Evolutionary conservation across 129 eudicot genomes (phyloP).

Genomic region (Flaveria sonorensis): DNA sequence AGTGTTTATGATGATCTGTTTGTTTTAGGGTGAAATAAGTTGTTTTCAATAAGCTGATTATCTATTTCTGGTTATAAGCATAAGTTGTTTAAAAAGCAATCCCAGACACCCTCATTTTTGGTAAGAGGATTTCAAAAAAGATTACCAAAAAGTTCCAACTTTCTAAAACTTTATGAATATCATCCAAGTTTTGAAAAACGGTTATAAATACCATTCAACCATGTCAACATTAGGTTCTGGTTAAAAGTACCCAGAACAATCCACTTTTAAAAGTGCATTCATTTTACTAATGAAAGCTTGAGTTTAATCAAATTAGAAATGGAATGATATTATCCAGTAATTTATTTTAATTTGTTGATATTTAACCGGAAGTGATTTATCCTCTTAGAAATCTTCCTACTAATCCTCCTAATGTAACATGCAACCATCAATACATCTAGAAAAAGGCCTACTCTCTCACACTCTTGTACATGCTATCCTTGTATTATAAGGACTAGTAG

Average conservation of each 20-base stretch:
- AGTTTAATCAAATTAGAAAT: not conserved
- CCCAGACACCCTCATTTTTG: not conserved
- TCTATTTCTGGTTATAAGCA: not conserved
- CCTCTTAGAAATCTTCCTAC: too few relatives aligned
- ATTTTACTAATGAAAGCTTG: not conserved
- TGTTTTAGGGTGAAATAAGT: not conserved
- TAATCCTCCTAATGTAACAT: too few relatives aligned
- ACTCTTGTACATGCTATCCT: too few relatives aligned
- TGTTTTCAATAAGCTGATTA: not conserved
- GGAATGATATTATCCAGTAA: not conserved
- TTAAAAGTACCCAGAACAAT: not conserved
- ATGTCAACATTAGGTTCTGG: not conserved
- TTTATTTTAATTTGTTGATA: too few relatives aligned
- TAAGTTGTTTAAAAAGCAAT: not conserved
- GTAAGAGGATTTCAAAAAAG: not conserved
- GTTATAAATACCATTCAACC: not conserved
- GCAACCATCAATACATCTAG: too few relatives aligned
- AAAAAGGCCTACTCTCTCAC: too few relatives aligned
- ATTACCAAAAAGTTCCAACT: not conserved
- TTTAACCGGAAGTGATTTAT: too few relatives aligned
- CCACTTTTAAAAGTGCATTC: not conserved
- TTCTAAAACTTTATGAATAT: not conserved
- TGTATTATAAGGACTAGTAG: too few relatives aligned
- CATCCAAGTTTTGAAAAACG: too few relatives aligned
- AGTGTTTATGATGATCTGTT: not conserved